phyloP scores from a whole-genome alignment of 2,329 filamentous ascomycete genomes.

The Phialophora macrospora region DNA sequence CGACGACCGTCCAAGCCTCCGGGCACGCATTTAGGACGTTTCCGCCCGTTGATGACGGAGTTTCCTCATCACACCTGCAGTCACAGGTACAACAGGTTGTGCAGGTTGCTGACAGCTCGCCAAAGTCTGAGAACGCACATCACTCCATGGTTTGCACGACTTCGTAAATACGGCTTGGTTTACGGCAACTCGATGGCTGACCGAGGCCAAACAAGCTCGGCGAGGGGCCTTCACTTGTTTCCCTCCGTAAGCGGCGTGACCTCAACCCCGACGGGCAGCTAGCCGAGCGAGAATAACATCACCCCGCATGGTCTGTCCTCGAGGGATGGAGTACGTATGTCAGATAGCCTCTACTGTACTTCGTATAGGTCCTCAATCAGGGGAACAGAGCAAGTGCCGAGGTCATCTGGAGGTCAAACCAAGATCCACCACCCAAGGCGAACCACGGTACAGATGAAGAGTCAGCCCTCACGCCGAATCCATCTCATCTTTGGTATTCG shows the following conservation, averaged over 20 bases:
- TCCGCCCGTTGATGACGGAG: neutral
- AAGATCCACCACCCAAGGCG: neutral
- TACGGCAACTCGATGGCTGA: neutral
- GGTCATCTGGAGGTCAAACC: conserved; percentile 1
- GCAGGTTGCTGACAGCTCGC: no score
- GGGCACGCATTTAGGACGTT: no score
- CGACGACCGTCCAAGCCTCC: no score
- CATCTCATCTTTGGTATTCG: neutral
- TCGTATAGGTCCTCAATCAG: neutral
- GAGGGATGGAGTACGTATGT: neutral
- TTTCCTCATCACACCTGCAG: neutral
- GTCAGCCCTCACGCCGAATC: neutral
- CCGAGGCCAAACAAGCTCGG: neutral
- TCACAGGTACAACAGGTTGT: neutral
- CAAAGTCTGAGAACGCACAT: neutral
- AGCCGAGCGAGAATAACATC: no score
- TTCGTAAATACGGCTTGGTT: neutral
- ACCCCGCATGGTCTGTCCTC: neutral
- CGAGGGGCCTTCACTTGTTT: neutral
- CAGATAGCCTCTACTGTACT: neutral
- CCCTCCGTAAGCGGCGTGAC: neutral
- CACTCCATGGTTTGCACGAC: neutral
- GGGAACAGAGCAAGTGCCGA: conserved; percentile 6
- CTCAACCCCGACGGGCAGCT: neutral
- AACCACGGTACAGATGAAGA: neutral